Conservation (phyloP, 2,329 filamentous ascomycete genomes). For the Albophoma yamanashiensis region DNA sequence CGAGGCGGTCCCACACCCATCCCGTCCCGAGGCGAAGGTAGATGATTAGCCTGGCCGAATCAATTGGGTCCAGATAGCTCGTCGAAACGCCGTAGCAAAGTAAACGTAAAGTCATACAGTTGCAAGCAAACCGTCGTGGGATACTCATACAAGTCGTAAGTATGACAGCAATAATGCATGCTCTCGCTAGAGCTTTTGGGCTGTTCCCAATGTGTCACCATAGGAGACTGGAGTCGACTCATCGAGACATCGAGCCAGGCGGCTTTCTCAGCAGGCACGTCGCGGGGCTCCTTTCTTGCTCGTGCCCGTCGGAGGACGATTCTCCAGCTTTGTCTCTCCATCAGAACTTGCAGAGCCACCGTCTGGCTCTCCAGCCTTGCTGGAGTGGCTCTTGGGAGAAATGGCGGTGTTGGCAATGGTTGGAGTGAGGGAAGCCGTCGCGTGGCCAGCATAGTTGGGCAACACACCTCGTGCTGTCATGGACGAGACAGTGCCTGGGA, state of each 20-base stretch:
- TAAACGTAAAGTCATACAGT: constrained; percentile 11
- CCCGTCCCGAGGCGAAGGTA: not conserved
- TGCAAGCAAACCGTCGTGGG: constrained; percentile 7
- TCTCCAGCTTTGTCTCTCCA: constrained; percentile 31
- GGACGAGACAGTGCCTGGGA: constrained; percentile 39
- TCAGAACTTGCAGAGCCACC: constrained; percentile 7
- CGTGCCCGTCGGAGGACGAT: constrained; percentile 25
- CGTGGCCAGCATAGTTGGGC: constrained; percentile 41
- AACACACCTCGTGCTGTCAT: constrained; percentile 43
- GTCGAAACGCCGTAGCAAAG: constrained; percentile 8
- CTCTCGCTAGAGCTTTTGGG: constrained; percentile 13
- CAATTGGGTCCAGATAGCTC: constrained; percentile 3
- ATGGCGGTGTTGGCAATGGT: constrained; percentile 27
- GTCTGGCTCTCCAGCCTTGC: constrained; percentile 15
- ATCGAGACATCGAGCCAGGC: constrained; percentile 3
- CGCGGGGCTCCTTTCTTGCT: constrained; percentile 3
- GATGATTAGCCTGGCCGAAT: not conserved
- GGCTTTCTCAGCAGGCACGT: not conserved
- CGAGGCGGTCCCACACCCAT: not conserved
- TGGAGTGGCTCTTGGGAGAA: constrained; percentile 17
- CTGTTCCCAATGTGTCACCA: not conserved
- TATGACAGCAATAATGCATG: constrained; percentile 21
- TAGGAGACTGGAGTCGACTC: not conserved
- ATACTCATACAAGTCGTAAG: constrained; percentile 20
- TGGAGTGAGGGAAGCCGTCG: constrained; percentile 38